phyloP scores from a whole-genome alignment of 345 rosid genomes.

The Boechera divaricarpa region DNA sequence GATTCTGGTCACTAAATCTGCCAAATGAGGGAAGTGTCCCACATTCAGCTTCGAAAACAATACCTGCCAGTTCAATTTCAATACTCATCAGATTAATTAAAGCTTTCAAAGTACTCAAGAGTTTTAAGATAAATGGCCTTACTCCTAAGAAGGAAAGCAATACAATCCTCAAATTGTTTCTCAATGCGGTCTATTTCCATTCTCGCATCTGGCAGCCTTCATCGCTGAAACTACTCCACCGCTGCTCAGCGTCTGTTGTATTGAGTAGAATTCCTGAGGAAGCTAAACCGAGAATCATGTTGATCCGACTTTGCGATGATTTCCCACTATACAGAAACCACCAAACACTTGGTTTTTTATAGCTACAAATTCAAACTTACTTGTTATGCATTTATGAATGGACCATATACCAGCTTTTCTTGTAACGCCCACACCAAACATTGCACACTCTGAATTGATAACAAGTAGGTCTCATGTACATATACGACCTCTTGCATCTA shows the following conservation, averaged over 20 bases:
- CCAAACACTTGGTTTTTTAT: constrained; percentile 9
- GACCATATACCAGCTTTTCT: constrained; percentile 77
- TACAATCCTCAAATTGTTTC: constrained; percentile 90
- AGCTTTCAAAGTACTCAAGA: no score
- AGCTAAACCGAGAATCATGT: constrained; percentile 85
- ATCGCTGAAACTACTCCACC: constrained; percentile 80
- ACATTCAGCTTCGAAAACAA: constrained; percentile 87
- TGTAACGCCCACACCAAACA: constrained; percentile 98
- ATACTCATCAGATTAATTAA: neutral
- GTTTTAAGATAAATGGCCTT: constrained; percentile 28
- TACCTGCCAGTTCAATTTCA: constrained; percentile 57
- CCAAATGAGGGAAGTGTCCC: constrained; percentile 94
- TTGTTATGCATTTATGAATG: constrained; percentile 21
- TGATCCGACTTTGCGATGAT: constrained; percentile 91
- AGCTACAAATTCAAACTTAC: neutral
- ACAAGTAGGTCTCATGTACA: constrained; percentile 90
- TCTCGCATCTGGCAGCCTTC: constrained; percentile 86
- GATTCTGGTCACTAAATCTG: constrained; percentile 91
- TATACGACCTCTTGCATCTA: constrained; percentile 95
- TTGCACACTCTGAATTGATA: constrained; percentile 93
- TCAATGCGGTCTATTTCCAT: constrained; percentile 81
- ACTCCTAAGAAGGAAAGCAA: constrained; percentile 96
- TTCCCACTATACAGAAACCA: constrained; percentile 69
- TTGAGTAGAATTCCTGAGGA: constrained; percentile 87
- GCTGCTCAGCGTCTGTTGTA: constrained; percentile 80